Conservation (phyloP, 2,329 filamentous ascomycete species). For the Dactylellina drechsleri region DNA sequence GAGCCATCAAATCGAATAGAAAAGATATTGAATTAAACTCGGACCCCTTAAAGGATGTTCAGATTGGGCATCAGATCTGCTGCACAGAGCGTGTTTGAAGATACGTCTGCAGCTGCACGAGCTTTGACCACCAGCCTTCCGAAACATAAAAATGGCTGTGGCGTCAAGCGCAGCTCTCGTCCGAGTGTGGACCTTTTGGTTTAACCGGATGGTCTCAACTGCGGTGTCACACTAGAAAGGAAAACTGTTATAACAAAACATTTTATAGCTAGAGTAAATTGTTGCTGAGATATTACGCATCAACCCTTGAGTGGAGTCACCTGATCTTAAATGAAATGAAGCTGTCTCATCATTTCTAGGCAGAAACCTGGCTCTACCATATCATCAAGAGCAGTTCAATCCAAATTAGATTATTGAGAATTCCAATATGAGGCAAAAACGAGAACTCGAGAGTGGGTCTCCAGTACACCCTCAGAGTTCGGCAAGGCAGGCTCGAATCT, state of each 20-base stretch:
- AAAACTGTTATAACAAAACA: neutral
- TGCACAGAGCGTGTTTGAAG: no score
- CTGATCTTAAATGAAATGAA: constrained; percentile 26
- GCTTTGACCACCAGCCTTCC: no score
- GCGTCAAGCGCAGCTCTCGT: no score
- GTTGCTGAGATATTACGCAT: neutral
- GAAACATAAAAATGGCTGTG: no score
- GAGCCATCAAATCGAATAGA: no score
- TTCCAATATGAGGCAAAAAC: constrained; percentile 33
- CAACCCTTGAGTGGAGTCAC: constrained; percentile 28
- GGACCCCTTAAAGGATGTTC: no score
- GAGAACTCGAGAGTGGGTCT: neutral
- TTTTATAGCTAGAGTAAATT: constrained; percentile 5
- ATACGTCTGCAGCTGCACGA: no score
- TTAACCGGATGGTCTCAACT: no score
- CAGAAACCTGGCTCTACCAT: constrained; percentile 13
- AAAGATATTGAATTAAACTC: no score
- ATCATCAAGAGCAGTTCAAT: neutral
- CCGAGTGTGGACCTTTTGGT: no score
- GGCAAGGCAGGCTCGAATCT: constrained; percentile 40
- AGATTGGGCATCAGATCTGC: no score
- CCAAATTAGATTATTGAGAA: constrained; percentile 1
- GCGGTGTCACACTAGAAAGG: neutral
- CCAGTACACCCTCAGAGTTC: constrained; percentile 6
- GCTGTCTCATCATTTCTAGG: constrained; percentile 12